These are phyloP conservation scores for Mycena capillaripes DNA, from an alignment of 768 basidiomycete species.

Conservation along the genomic window DNA sequence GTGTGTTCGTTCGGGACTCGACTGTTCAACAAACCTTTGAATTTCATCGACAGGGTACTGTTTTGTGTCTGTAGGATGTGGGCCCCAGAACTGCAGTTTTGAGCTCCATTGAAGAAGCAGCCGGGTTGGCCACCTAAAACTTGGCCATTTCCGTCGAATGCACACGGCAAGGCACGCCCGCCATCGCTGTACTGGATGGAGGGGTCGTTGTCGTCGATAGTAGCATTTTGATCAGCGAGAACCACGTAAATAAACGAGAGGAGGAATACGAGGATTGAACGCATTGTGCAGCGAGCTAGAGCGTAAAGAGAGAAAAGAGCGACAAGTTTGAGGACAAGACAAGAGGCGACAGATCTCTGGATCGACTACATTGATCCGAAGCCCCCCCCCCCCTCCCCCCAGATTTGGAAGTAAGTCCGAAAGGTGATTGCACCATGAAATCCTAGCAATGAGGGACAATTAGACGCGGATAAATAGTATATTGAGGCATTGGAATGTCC, in stretches of 20 bases:
- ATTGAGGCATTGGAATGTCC: too few relatives aligned
- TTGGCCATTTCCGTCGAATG: constrained; percentile 21
- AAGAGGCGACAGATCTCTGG: too few relatives aligned
- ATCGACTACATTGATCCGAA: too few relatives aligned
- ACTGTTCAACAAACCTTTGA: constrained; percentile 35
- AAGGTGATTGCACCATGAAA: too few relatives aligned
- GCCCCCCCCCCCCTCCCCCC: too few relatives aligned
- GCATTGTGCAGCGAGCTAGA: constrained; percentile 27
- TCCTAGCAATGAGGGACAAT: too few relatives aligned
- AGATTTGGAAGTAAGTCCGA: too few relatives aligned
- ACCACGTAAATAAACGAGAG: not conserved
- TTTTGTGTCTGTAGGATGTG: constrained; percentile 36
- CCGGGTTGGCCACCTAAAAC: constrained; percentile 25
- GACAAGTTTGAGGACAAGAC: not conserved
- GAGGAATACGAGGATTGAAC: not conserved
- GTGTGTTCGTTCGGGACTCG: not conserved
- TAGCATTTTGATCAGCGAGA: constrained; percentile 38
- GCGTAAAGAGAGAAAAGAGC: constrained; percentile 1
- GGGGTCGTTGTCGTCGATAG: constrained; percentile 42
- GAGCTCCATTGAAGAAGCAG: constrained; percentile 38
- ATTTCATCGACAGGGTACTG: constrained; percentile 40
- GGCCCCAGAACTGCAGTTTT: constrained; percentile 37
- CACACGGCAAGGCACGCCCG: constrained; percentile 31
- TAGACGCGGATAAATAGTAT: too few relatives aligned
- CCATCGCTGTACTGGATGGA: constrained; percentile 38